These are phyloP conservation scores for Glarea lozoyensis DNA, from an alignment of 495 filamentous ascomycete genomes.

Conservation along the genomic window DNA sequence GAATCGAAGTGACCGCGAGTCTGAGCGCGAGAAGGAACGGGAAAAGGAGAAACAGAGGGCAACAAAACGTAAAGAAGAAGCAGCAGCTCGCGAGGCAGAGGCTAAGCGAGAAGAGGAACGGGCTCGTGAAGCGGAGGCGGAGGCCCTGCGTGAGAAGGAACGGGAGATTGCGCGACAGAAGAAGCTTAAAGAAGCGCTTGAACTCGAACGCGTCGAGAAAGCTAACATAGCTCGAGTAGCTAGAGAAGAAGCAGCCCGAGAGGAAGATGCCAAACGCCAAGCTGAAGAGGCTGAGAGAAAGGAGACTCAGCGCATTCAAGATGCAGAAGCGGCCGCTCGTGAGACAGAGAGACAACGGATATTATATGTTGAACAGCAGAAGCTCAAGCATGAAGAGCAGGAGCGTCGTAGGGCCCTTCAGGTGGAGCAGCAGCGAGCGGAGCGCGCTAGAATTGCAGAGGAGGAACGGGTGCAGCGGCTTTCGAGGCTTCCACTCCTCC, in stretches of 20 bases:
- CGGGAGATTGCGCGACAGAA: slow-evolving; percentile 39
- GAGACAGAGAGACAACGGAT: slow-evolving; percentile 30
- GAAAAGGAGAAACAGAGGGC: slow-evolving; percentile 16
- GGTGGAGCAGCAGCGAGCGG: slow-evolving; percentile 32
- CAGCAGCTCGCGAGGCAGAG: slow-evolving; percentile 19
- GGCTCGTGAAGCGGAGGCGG: slow-evolving; percentile 29
- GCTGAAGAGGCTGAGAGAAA: slow-evolving; percentile 31
- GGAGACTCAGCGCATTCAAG: slow-evolving; percentile 26
- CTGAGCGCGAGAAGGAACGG: slow-evolving; percentile 4
- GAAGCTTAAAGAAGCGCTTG: slow-evolving; percentile 15
- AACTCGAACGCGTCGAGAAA: slow-evolving; percentile 24
- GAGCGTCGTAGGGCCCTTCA: slow-evolving; percentile 42
- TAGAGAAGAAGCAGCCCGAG: slow-evolving; percentile 39
- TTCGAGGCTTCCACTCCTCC: slow-evolving; percentile 38
- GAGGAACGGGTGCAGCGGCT: slow-evolving; percentile 38
- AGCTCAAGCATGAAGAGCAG: slow-evolving; percentile 36
- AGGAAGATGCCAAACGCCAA: slow-evolving; percentile 30
- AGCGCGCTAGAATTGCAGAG: slow-evolving; percentile 25
- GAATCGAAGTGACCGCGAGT: background rate
- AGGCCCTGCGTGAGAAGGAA: slow-evolving; percentile 30
- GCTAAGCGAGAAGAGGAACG: slow-evolving; percentile 23
- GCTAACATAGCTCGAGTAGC: slow-evolving; percentile 24
- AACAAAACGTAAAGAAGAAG: slow-evolving; percentile 13
- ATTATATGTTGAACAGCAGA: slow-evolving; percentile 29
- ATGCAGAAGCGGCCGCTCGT: slow-evolving; percentile 29